phyloP scores from a whole-genome alignment of 202 grass and related monocot genomes.

The Zizania palustris region DNA sequence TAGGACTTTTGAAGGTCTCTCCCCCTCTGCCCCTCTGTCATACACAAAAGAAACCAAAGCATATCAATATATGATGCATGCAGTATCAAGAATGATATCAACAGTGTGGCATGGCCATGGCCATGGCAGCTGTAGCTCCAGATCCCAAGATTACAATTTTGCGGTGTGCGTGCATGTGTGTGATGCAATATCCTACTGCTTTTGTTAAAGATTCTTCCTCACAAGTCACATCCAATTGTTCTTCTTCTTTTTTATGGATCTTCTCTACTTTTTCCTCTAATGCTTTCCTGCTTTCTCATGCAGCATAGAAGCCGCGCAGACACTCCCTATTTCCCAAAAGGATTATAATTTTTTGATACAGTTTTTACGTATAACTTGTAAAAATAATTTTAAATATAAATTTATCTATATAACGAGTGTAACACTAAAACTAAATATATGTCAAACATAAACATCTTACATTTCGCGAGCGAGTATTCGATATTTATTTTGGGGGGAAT shows the following conservation, averaged over 20 bases:
- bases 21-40: neutral
- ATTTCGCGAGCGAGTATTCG: no score
- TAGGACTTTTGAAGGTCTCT: neutral
- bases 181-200: slow-evolving; percentile 21
- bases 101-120: slow-evolving; percentile 26
- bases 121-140: slow-evolving; percentile 18
- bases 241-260: slow-evolving; percentile 32
- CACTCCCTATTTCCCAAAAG: no score
- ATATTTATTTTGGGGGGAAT: neutral
- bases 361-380: no score
- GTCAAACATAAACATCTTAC: no score
- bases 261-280: neutral
- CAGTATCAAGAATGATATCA: slow-evolving; percentile 34
- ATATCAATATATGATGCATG: slow-evolving; percentile 19
- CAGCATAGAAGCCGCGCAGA: no score
- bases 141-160: slow-evolving; percentile 51
- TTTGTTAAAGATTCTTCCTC: slow-evolving; percentile 50
- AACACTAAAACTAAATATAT: no score
- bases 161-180: slow-evolving; percentile 25
- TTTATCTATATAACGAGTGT: no score
- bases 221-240: slow-evolving; percentile 29
- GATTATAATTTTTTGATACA: no score
- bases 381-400: no score
- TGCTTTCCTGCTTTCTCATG: neutral
- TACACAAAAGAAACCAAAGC: neutral